A percentile compares a stretch with the other conserved stretches of the same genome.
Conservation (phyloP, 2,329 filamentous ascomycete genomes). For the Ascosphaera apis region DNA sequence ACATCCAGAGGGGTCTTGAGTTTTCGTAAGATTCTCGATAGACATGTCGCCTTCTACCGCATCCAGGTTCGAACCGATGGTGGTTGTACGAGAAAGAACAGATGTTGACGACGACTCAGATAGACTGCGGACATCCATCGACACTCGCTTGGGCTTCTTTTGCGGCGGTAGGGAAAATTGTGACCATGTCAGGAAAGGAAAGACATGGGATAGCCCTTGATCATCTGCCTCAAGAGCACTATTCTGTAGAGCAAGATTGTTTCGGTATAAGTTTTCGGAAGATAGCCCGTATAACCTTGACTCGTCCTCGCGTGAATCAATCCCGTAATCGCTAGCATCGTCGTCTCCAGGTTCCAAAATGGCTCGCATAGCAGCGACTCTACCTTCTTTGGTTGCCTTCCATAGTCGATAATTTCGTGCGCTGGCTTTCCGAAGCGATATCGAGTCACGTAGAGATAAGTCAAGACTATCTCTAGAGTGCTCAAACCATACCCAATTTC, state of each 20-base stretch:
- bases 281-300: too few species aligned
- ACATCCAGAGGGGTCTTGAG: conserved; percentile 45
- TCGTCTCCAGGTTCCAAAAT: conserved; percentile 53
- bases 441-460: conserved; percentile 72
- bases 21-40: conserved; percentile 37
- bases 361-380: conserved; percentile 47
- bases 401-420: conserved; percentile 66
- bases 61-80: conserved; percentile 49
- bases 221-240: too few species aligned
- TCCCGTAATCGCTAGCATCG: too few species aligned
- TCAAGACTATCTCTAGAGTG: conserved; percentile 81
- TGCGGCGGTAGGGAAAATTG: conserved; percentile 17
- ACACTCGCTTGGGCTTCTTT: conserved; percentile 52
- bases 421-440: conserved; percentile 61
- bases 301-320: too few species aligned
- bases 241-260: too few species aligned
- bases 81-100: conserved; percentile 56
- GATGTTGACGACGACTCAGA: conserved; percentile 72
- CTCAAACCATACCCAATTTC: conserved; percentile 92
- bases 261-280: too few species aligned
- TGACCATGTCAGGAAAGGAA: conserved; percentile 55
- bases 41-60: conserved; percentile 70
- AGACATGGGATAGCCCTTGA: conserved; percentile 56
- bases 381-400: conserved; percentile 62
- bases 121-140: conserved; percentile 72